phyloP scores from a whole-genome alignment of 345 rosid genomes.

The Lumnitzera littorea region DNA sequence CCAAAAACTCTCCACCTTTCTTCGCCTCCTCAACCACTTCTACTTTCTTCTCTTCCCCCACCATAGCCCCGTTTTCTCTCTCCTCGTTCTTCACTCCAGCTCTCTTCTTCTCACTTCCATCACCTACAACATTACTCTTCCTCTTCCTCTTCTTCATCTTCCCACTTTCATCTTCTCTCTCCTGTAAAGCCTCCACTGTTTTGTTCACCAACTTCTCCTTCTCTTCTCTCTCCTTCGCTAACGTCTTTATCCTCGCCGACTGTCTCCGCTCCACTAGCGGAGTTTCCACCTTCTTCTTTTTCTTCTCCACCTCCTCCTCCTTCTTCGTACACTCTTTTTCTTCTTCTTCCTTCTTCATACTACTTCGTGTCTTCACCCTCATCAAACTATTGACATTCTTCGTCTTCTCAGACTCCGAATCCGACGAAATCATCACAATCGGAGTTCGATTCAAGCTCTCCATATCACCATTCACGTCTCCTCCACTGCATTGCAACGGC shows the following conservation, averaged over 20 bases:
- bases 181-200: conserved; percentile 33
- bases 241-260: conserved; percentile 36
- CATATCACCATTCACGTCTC: neutral
- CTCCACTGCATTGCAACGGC: conserved; percentile 7
- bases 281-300: neutral
- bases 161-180: conserved; percentile 4
- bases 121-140: conserved; percentile 11
- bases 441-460: neutral
- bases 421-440: no score
- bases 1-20: conserved; percentile 3
- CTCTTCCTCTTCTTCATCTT: conserved; percentile 5
- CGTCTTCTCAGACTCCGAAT: no score
- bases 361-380: no score
- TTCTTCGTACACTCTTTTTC: neutral
- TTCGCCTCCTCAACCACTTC: neutral
- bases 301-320: neutral
- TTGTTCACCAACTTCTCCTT: conserved; percentile 38
- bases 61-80: conserved; percentile 4
- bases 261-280: conserved; percentile 15
- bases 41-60: conserved; percentile 7
- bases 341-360: no score
- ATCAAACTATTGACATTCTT: no score
- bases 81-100: neutral
- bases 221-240: conserved; percentile 24
- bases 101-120: neutral